Percentiles rank a stretch among this genome's conserved stretches.
phyloP scores from a whole-genome alignment of 176 grass and related monocot species.

The Elymus sibiricus region DNA sequence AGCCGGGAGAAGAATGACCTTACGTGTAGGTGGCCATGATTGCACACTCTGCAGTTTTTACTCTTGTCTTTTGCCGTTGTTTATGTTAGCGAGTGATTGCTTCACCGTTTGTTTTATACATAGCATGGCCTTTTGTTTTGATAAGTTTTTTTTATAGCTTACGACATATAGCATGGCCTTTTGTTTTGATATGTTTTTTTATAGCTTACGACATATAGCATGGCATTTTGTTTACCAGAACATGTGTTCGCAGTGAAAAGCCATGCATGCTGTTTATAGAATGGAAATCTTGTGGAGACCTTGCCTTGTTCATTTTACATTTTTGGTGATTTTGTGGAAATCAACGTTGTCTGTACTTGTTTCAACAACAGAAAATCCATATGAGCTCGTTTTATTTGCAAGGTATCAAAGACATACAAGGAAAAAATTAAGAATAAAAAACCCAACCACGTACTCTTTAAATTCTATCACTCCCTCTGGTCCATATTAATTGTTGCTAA shows the following conservation, averaged over 20 bases:
- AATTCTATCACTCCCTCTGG: too few species aligned
- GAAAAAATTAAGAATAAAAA: too few species aligned
- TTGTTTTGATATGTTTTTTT: too few species aligned
- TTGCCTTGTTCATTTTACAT: background rate
- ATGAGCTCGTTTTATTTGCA: too few species aligned
- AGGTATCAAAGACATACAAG: too few species aligned
- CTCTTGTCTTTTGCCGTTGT: background rate
- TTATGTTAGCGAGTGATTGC: background rate
- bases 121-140: background rate
- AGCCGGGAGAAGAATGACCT: background rate
- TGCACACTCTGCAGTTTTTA: background rate
- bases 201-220: background rate
- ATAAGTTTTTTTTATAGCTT: too few species aligned
- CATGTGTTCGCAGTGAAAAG: background rate
- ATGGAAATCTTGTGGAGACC: background rate
- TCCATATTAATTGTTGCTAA: too few species aligned
- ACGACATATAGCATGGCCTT: too few species aligned
- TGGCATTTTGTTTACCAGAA: background rate
- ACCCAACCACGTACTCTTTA: too few species aligned
- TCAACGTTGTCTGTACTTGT: background rate
- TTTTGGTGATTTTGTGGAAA: background rate
- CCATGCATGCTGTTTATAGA: background rate
- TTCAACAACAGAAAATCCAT: too few species aligned
- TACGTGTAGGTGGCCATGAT: background rate
- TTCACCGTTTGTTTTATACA: background rate